Percentiles rank a stretch among this genome's conserved stretches.
phyloP scores from a whole-genome alignment of 352 stramenopile species.

The Globisporangium yorkense region DNA sequence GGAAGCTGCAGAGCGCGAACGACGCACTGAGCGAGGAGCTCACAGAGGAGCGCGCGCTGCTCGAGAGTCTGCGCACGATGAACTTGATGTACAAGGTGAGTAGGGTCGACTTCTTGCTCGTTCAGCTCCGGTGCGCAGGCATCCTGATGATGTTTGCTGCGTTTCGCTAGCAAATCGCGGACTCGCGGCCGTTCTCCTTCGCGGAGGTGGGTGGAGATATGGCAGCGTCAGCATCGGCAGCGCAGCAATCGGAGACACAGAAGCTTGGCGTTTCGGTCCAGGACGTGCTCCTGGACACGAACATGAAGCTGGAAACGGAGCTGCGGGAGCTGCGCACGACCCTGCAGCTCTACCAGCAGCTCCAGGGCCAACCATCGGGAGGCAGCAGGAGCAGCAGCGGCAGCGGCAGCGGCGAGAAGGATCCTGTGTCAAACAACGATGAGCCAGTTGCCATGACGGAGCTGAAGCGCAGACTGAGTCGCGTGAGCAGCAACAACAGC shows the following conservation, averaged over 20 bases:
- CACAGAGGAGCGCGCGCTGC: slow-evolving; percentile 51
- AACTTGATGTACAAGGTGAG: slow-evolving; percentile 59
- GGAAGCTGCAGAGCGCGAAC: slow-evolving; percentile 48
- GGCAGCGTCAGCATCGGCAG: neutral
- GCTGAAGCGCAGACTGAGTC: slow-evolving; percentile 22
- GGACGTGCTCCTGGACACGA: slow-evolving; percentile 47
- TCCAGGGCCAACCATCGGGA: neutral
- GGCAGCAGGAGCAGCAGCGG: slow-evolving; percentile 1
- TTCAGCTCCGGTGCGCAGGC: neutral
- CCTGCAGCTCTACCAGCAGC: slow-evolving; percentile 6
- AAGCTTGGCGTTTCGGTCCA: slow-evolving; percentile 31
- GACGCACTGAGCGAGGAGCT: slow-evolving; percentile 56
- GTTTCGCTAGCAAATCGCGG: slow-evolving; percentile 39
- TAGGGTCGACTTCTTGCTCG: neutral
- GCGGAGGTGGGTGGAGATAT: neutral
- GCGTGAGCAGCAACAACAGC: slow-evolving; percentile 28
- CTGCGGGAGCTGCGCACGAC: slow-evolving; percentile 29
- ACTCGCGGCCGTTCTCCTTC: slow-evolving; percentile 38
- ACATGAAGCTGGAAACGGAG: slow-evolving; percentile 44
- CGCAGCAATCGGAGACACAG: slow-evolving; percentile 18
- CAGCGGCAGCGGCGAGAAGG: neutral
- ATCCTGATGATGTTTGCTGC: neutral
- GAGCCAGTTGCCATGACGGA: neutral
- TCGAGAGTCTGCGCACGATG: slow-evolving; percentile 62
- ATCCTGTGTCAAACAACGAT: neutral